Evolutionary conservation across 192 early-diverging fungal genomes (phyloP), one percentile per base, ranked within the genome.

Genomic region (Fimicolochytrium jonesii): DNA sequence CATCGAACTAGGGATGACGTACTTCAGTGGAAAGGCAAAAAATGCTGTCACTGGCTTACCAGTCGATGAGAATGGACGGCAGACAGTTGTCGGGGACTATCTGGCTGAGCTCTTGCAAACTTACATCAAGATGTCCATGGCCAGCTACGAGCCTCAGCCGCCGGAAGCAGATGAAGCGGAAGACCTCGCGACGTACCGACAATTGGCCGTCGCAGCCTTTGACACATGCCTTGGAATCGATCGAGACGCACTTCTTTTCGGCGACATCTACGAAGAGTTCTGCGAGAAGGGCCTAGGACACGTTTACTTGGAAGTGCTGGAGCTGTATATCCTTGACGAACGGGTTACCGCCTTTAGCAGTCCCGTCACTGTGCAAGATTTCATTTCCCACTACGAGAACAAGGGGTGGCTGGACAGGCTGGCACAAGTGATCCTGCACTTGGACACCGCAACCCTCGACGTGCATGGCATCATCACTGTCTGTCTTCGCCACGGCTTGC

Each of bases 201-300:
- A 71, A 13, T 33, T 77, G 11, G 60, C 70, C 18, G 60, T n/a
- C 6, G 50, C 66, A 4, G 49, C 73, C 25, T 66, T 82, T 37
- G 52, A 54, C 22, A 67, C 66, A 6, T 78, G 74, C 29, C 44
- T 76, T 6, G 32, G 64, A 28, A 72, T 78, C 53, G 50, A 59
- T 1, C 55, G 61, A 20, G 67, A 64, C 22, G 73, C 80, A 26
- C 52, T 82, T 11, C 52, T 82, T 13, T 80, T 80, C 64, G 69
- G 64, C 11, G 78, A 82, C 25, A 68, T 82, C 10, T 82, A 62
- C 29, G 79, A 81, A 4, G 41, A 48, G 13, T 81, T 79, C 61
- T 43, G 39, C 42, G 73, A 78, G 18, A 56, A 49, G 15, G 67
- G 50, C 11, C 45, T 71, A 1, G 42, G 46, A n/a, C 25, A 20